Base-by-base conservation (phyloP, 2,329 filamentous ascomycete genomes). In the Alternaria hordeiaustralica region DNA sequence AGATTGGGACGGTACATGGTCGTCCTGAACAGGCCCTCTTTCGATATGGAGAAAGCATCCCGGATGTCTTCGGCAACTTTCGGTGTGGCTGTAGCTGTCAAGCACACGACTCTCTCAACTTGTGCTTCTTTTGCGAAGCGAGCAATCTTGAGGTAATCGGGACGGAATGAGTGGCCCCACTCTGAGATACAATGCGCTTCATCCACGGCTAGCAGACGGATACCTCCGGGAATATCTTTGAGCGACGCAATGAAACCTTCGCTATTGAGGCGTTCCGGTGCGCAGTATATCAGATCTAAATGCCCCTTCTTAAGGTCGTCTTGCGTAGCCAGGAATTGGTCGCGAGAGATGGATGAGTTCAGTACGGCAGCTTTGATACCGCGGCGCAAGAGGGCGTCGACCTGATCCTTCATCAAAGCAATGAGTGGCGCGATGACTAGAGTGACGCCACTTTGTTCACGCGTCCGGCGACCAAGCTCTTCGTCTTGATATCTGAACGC, bases 161-260 rank as follows among this genome's bases (percentile, higher is more conserved):
- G 94, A 26, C 96, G 89, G 78, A 99, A 99, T 76, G 98, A 96
- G 72, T 99, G 94, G 1, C 94, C 94, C 94, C 94, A 97, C 87
- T 97, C 94, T 15, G 92, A 96, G 70, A 97, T 97, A 78, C 94
- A 97, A 80, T 97, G 94, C 2, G 95, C 94, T 70, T 99, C 95
- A 70, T 98, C 95, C 63, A 99, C 96, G 55, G 98, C 95, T 50
- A 99, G 94, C 53, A 99, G 87, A 72, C 90, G 92, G 5, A 86
- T 84, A 54, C 88, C 88, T 11, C 81, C 80, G 76, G 96, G 87
- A 15, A 98, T 84, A 1, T 82, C 84, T 56, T 87, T 82, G 65
- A 99, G 84, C 3, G 85, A 87, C 45, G 85, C 85, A 58, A 88
- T 82, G 75, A 97, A 91, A 1, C 83, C 82, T 33, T 85, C 77